Evolutionary conservation across 2,329 filamentous ascomycete genomes (phyloP).

Genomic region (Xylariaceae sp.): DNA sequence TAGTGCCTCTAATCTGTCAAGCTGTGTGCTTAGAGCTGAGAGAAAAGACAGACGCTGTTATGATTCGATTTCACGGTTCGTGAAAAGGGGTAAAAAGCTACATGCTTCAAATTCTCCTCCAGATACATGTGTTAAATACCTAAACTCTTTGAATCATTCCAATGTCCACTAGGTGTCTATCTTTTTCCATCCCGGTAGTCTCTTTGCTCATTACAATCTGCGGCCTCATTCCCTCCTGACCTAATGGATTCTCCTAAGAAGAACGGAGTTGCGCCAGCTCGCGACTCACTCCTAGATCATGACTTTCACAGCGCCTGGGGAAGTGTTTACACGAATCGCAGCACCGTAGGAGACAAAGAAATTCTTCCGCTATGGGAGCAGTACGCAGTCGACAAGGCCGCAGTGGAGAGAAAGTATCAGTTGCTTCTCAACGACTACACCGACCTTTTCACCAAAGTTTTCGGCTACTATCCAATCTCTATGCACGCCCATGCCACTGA

Average conservation of each 20-base stretch:
- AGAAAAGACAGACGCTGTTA: not conserved
- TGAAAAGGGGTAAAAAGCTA: not conserved
- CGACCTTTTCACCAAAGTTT: constrained; percentile 30
- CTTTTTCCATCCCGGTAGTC: not conserved
- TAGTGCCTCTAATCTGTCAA: too few species aligned
- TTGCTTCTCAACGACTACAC: constrained; percentile 32
- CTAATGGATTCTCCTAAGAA: not conserved
- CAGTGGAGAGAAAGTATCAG: constrained; percentile 33
- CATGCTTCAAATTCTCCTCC: not conserved
- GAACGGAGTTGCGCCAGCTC: not conserved
- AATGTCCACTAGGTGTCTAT: not conserved
- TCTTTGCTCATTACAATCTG: not conserved
- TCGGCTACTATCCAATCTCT: constrained; percentile 35
- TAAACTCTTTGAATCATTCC: not conserved
- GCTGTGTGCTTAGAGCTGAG: too few species aligned
- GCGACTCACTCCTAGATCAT: constrained; percentile 28
- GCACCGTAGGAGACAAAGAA: constrained; percentile 28
- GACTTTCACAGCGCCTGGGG: constrained; percentile 37
- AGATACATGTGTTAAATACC: constrained; percentile 1
- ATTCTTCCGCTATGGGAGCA: constrained; percentile 33
- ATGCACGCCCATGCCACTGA: constrained; percentile 29
- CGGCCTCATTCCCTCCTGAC: too few species aligned
- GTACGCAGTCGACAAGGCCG: constrained; percentile 32
- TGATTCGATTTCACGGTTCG: not conserved
- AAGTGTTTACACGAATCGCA: constrained; percentile 33